Evolutionary conservation across 148 eudicot genomes (phyloP).

Genomic region (Spergularia marina): DNA sequence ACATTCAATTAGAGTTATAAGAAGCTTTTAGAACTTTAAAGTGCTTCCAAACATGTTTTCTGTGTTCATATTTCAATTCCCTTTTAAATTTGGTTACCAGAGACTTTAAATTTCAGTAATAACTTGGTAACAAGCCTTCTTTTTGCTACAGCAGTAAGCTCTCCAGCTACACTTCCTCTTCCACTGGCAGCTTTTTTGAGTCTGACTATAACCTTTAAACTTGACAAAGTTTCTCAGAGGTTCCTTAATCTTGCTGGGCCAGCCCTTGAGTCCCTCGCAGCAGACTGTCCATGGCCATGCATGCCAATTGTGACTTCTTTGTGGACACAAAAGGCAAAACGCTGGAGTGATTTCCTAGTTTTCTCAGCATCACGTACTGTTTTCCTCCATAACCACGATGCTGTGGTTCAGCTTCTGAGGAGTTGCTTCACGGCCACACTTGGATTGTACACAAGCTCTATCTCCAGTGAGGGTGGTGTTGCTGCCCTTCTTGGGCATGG

Average conservation of each 20-base stretch:
- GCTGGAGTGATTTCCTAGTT: conserved; percentile 80
- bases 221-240: conserved; percentile 84
- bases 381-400: conserved; percentile 74
- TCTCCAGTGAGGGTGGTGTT: conserved; percentile 57
- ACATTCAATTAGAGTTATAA: too few relatives aligned
- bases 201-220: conserved; percentile 93
- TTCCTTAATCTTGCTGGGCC: conserved; percentile 95
- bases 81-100: background rate
- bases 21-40: background rate
- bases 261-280: conserved; percentile 83
- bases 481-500: conserved; percentile 91
- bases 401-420: conserved; percentile 74
- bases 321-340: conserved; percentile 88
- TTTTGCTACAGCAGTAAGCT: conserved; percentile 52
- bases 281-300: conserved; percentile 97
- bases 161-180: conserved; percentile 83
- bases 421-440: conserved; percentile 71
- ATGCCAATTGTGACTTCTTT: conserved; percentile 85
- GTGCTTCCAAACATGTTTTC: background rate
- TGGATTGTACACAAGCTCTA: conserved; percentile 40
- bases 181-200: conserved; percentile 96
- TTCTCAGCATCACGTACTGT: conserved; percentile 89
- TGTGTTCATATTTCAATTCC: background rate
- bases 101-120: background rate
- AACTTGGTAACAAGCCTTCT: background rate